phyloP scores from a whole-genome alignment of 2,329 filamentous ascomycete species.

The Chaetothyriales sp. region DNA sequence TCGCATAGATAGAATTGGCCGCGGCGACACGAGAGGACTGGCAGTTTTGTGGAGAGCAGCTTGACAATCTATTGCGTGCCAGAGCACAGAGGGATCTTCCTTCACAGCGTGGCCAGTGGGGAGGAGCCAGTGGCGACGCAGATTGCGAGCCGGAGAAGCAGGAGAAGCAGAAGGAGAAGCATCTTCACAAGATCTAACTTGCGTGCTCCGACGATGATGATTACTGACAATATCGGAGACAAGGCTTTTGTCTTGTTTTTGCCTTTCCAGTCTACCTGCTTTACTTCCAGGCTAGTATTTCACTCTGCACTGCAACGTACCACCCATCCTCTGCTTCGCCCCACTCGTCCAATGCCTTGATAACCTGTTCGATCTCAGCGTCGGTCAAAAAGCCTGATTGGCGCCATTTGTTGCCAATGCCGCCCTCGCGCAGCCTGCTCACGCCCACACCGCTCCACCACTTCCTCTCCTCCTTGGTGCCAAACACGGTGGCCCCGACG shows the following conservation, averaged over 20 bases:
- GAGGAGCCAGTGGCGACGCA: background rate
- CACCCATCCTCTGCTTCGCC: slow-evolving; percentile 28
- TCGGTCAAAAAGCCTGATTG: slow-evolving; percentile 9
- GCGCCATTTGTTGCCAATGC: slow-evolving; percentile 15
- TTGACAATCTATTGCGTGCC: background rate
- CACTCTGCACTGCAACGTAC: slow-evolving; percentile 24
- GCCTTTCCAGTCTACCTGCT: background rate
- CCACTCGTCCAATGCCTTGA: slow-evolving; percentile 23
- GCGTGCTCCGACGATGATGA: background rate
- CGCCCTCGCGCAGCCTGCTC: slow-evolving; percentile 22
- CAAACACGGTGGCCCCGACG: slow-evolving; percentile 20
- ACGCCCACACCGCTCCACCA: slow-evolving; percentile 20
- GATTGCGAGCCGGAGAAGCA: background rate
- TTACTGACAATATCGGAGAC: background rate
- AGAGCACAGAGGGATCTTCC: background rate
- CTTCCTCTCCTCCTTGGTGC: slow-evolving; percentile 19
- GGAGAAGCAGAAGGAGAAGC: background rate
- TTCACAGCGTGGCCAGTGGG: background rate
- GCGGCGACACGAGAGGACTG: background rate
- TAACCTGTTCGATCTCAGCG: slow-evolving; percentile 25
- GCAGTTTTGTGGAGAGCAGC: background rate
- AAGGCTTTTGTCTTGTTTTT: background rate
- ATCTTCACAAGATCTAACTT: background rate
- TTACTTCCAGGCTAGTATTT: slow-evolving; percentile 32
- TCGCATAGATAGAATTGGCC: background rate